These are phyloP conservation scores for Schoenoplectus tabernaemontani DNA, from an alignment of 202 grass and related monocot species.

Conservation along the genomic window DNA sequence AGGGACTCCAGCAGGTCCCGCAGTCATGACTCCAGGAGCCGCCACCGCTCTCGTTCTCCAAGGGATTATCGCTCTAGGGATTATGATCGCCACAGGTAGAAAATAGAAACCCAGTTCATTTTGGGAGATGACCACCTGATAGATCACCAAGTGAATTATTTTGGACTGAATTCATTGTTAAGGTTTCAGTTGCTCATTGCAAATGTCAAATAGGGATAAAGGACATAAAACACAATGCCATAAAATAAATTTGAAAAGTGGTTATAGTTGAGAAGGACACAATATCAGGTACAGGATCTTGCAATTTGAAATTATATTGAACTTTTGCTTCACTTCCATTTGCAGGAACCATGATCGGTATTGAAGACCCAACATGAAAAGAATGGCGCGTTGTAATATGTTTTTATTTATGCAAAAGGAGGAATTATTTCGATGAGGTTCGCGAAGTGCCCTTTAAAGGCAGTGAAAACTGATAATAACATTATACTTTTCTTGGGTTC, in stretches of 20 bases:
- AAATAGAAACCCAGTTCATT: background rate
- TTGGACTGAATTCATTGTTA: too few relatives aligned
- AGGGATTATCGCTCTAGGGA: conserved; percentile 49
- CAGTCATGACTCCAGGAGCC: conserved; percentile 63
- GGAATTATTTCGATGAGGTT: background rate
- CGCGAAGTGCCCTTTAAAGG: background rate
- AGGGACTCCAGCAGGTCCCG: too few relatives aligned
- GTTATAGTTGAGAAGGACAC: too few relatives aligned
- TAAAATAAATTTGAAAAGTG: too few relatives aligned
- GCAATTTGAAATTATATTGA: background rate
- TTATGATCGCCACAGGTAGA: conserved; percentile 54
- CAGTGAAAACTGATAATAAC: conserved; percentile 1
- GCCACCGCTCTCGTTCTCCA: conserved; percentile 58
- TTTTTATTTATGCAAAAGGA: conserved; percentile 2
- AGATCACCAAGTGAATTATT: background rate
- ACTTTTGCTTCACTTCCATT: background rate
- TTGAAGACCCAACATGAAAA: too few relatives aligned
- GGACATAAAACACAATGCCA: too few relatives aligned
- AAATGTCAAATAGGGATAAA: too few relatives aligned
- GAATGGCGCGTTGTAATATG: too few relatives aligned
- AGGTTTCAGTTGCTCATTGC: too few relatives aligned
- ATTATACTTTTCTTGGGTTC: background rate
- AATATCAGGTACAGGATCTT: too few relatives aligned
- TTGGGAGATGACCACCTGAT: conserved; percentile 5
- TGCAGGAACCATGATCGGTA: background rate